Evolutionary conservation across 2,329 filamentous ascomycete genomes (phyloP).

Genomic region (Ceratocystis destructans): DNA sequence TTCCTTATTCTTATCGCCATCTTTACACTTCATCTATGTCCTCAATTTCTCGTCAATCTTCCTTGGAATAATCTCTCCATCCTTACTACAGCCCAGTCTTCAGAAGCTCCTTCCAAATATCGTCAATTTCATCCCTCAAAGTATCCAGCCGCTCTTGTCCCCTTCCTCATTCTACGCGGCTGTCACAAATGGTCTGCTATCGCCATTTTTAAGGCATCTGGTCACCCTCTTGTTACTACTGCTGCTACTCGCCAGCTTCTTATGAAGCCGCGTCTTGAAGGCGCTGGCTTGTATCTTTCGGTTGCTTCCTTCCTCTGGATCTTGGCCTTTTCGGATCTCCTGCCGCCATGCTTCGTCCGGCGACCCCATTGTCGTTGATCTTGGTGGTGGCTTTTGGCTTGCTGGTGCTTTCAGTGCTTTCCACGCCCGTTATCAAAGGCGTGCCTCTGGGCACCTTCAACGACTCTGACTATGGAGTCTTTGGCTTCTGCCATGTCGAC

Average conservation of each 20-base stretch:
- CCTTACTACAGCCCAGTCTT: background rate
- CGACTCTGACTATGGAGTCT: constrained; percentile 75
- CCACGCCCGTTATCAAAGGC: constrained; percentile 71
- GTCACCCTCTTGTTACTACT: background rate
- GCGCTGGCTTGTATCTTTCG: constrained; percentile 28
- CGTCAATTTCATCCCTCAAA: background rate
- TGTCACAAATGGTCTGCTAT: background rate
- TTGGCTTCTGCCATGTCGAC: constrained; percentile 61
- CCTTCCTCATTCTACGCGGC: background rate
- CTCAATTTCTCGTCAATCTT: background rate
- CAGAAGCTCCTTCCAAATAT: background rate
- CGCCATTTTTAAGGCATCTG: background rate
- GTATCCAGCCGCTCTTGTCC: background rate
- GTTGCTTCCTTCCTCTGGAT: constrained; percentile 10
- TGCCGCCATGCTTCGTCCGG: constrained; percentile 69
- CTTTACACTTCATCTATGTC: background rate
- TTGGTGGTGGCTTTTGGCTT: constrained; percentile 75
- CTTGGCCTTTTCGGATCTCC: constrained; percentile 22
- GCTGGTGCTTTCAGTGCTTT: constrained; percentile 75
- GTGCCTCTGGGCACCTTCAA: constrained; percentile 72
- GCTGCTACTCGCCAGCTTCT: background rate
- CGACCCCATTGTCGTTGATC: constrained; percentile 77
- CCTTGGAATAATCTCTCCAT: background rate
- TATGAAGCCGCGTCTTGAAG: constrained; percentile 32
- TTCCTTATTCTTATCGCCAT: too few species aligned